Base-by-base conservation (phyloP, 768 basidiomycete species). In the Scleroderma bovista region DNA sequence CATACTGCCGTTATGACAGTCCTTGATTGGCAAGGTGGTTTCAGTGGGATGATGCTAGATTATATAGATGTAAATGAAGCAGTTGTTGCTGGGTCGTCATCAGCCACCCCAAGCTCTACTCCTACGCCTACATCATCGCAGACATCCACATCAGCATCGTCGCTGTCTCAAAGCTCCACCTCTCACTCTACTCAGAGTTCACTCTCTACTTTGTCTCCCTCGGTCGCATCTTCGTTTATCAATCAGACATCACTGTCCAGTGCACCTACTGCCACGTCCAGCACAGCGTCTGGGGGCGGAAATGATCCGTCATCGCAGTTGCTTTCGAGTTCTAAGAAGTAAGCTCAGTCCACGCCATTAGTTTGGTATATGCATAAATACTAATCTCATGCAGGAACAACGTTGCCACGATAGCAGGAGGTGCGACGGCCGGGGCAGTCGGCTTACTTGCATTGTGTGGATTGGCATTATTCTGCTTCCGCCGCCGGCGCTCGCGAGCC, bases 41-140 rank as follows among this genome's bases (percentile, higher is more conserved):
- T 53, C 39, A 65, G 63, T 31, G 63, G 57, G 4, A 64, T 63
- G 60, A 65, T 63, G 61, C 31, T 65, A 36, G 63, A 63, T 40
- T 65, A 65, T 46, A 52, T 62, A 26, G 11, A 57, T 24, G 47
- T 64, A 9, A 65, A 58, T 47, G 57, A 65, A n/a, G 55, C 56
- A 6, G 15, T 12, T 23, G 60, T 64, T 43, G 1, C 48, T 5
- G 22, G 24, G 34, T 48, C 57, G 12, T 44, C 44, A 17, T 40
- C n/a, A 51, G 13, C 36, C 24, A 24, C 34, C 16, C 3, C 23
- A 9, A 44, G 32, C 1, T 16, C 50, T 16, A 46, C 20, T 29
- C 26, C 57, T 32, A 42, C 37, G 3, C n/a, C 56, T 13, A 19
- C 50, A 1, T 55, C 51, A n/a, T 13, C 36, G 2, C 23, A 23